Evolutionary conservation across 176 grass and related monocot genomes (phyloP).

Genomic region (Otatea glauca): DNA sequence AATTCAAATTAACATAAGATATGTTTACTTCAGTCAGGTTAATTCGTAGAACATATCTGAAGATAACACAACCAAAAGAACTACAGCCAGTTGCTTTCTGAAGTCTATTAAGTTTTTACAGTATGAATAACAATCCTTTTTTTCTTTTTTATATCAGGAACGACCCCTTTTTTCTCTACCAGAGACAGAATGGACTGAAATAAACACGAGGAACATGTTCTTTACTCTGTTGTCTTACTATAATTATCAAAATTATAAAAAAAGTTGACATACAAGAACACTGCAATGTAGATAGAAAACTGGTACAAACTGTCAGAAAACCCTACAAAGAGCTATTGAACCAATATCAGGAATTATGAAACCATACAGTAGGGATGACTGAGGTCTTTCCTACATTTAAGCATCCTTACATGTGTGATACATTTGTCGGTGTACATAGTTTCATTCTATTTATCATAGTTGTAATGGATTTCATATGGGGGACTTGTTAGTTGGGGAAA

Average conservation of each 20-base stretch:
- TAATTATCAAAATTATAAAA: constrained; percentile 26
- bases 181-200: background rate
- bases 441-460: constrained; percentile 2
- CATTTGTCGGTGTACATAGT: background rate
- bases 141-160: too few species aligned
- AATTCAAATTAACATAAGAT: background rate
- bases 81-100: background rate
- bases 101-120: background rate
- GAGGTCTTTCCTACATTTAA: background rate
- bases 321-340: background rate
- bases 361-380: background rate
- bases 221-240: background rate
- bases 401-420: constrained; percentile 1
- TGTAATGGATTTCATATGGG: background rate
- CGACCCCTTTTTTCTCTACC: background rate
- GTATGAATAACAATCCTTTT: background rate
- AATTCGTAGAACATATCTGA: background rate
- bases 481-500: background rate
- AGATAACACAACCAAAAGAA: background rate
- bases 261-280: background rate
- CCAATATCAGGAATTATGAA: background rate
- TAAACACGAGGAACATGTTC: background rate
- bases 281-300: background rate
- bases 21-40: background rate
- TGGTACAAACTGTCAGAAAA: background rate